Evolutionary conservation across 2,329 filamentous ascomycete species (phyloP).

Genomic region (Fulvia fulva): DNA sequence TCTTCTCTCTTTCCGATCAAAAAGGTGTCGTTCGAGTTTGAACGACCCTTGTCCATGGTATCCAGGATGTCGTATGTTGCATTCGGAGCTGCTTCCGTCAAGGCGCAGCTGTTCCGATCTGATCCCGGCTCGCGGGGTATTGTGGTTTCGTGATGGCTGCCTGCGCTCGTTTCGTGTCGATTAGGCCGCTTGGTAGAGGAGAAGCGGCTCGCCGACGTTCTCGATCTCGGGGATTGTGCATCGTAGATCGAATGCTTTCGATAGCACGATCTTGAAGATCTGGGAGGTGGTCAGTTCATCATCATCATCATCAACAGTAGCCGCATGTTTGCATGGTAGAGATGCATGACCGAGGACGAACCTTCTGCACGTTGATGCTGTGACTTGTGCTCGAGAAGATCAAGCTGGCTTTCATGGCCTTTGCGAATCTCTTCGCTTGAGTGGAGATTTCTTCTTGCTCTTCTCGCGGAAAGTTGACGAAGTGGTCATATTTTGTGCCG

Average conservation of each 20-base stretch:
- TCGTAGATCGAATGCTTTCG: constrained; percentile 97
- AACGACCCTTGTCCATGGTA: neutral
- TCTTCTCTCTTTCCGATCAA: neutral
- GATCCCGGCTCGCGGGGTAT: neutral
- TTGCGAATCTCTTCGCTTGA: constrained; percentile 93
- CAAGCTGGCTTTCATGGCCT: constrained; percentile 94
- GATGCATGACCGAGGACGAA: constrained; percentile 38
- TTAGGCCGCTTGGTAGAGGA: constrained; percentile 66
- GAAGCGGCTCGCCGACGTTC: constrained; percentile 90
- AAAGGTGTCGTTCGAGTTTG: neutral
- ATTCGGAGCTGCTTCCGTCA: constrained; percentile 11
- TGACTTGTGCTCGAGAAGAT: constrained; percentile 99
- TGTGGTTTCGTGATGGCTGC: neutral
- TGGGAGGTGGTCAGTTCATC: constrained; percentile 37
- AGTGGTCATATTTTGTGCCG: constrained; percentile 98
- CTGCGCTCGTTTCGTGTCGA: neutral
- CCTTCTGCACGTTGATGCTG: constrained; percentile 99
- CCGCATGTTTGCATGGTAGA: constrained; percentile 1
- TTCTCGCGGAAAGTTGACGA: constrained; percentile 95
- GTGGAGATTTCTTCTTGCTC: constrained; percentile 98
- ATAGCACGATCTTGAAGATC: constrained; percentile 99
- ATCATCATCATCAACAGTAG: neutral
- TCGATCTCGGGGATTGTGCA: constrained; percentile 99
- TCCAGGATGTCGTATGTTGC: neutral
- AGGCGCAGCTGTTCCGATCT: constrained; percentile 5